Evolutionary conservation across 192 early-diverging fungal genomes (phyloP), one percentile per base, ranked within the genome.

Genomic region (Rhizophagus clarus): DNA sequence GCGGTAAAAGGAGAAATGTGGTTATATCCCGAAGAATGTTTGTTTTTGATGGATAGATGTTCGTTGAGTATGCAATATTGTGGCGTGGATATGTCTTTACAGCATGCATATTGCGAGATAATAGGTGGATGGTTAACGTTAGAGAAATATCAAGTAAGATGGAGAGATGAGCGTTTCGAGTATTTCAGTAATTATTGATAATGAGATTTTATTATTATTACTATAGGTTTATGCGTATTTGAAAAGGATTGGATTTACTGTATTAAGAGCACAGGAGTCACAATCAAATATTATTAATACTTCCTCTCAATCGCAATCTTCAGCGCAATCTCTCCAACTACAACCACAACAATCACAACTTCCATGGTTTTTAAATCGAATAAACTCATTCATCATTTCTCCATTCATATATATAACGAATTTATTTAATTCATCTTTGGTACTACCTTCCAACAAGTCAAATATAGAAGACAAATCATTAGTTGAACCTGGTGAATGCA

Each of bases 201-300:
- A 15, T 49, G 56, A 26, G 34, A 80, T 6, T 1, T 63, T 9
- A 74, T 45, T 32, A 40, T 32, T 71, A 67, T n/a, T 76, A 83
- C 82, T 79, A 12, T 31, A 84, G 68, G 80, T 82, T 1, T 90
- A 88, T 77, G 82, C 86, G 1, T 87, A 88, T 85, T 80, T 90
- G 4, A 90, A 90, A 75, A 83, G 87, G 47, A 79, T 88, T 20
- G 88, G 88, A 4, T 90, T 84, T 67, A 84, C 82, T n/a, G 86
- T 88, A 5, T 81, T 81, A 1, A 51, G 88, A 60, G 72, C 87
- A 28, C 63, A 63, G 11, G 72, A 15, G 4, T 56, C 75, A n/a
- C 80, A 84, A 34, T 22, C 56, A 56, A 17, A 15, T 15, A 17
- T 17, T 56, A 56, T 5, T 12, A 12, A 20, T 56, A 56, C 49